phyloP scores from a whole-genome alignment of 345 rosid species.

The Mangifera indica region DNA sequence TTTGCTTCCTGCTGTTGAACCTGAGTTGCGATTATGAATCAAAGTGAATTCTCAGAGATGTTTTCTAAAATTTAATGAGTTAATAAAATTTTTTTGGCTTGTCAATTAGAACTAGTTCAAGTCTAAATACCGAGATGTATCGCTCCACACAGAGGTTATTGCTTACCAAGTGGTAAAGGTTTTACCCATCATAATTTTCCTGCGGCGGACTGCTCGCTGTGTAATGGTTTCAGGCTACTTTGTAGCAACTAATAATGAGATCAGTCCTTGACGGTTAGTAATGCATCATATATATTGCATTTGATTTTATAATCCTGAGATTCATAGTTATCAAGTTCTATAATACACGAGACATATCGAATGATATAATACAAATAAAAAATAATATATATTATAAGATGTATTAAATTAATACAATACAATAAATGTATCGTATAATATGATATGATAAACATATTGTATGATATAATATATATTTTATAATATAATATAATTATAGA shows the following conservation, averaged over 20 bases:
- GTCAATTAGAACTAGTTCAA: slow-evolving; percentile 27
- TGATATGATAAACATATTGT: too few species aligned
- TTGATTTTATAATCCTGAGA: too few species aligned
- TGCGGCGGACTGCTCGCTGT: not conserved
- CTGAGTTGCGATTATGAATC: slow-evolving; percentile 4
- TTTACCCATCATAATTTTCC: not conserved
- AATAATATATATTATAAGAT: too few species aligned
- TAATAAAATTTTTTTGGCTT: slow-evolving; percentile 36
- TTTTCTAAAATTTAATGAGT: slow-evolving; percentile 21
- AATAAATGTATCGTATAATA: too few species aligned
- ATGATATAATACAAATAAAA: too few species aligned
- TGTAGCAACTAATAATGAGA: slow-evolving; percentile 5
- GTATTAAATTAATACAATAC: too few species aligned
- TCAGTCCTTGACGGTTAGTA: too few species aligned
- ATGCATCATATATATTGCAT: too few species aligned
- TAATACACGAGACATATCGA: too few species aligned
- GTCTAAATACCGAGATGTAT: slow-evolving; percentile 12
- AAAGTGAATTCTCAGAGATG: slow-evolving; percentile 30
- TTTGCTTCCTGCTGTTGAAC: slow-evolving; percentile 12
- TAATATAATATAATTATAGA: too few species aligned
- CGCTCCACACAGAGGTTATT: not conserved
- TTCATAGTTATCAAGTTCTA: too few species aligned
- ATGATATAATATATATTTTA: too few species aligned
- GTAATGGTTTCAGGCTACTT: not conserved
- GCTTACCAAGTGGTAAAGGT: slow-evolving; percentile 9